phyloP scores from a whole-genome alignment of 2,329 filamentous ascomycete genomes.

The Orbilia brochopaga region DNA sequence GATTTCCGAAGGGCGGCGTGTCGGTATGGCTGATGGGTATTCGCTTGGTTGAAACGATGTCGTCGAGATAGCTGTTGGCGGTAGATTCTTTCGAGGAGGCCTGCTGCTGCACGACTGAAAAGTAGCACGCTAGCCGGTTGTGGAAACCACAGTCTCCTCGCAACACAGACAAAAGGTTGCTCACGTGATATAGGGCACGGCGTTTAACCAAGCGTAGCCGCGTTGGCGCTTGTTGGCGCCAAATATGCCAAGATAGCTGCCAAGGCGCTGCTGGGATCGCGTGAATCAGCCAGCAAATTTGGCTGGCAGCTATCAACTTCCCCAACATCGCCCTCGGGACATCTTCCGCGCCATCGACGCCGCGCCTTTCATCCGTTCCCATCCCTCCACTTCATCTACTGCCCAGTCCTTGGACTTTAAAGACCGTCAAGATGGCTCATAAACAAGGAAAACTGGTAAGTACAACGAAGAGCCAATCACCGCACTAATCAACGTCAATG shows the following conservation, averaged over 20 bases:
- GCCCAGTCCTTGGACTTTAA: conserved; percentile 50
- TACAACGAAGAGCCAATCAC: conserved; percentile 55
- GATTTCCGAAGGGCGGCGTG: conserved; percentile 7
- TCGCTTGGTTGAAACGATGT: conserved; percentile 21
- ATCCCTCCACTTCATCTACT: conserved; percentile 5
- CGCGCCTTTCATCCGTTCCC: background rate
- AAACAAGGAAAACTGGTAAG: conserved; percentile 99
- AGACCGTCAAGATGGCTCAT: conserved; percentile 71
- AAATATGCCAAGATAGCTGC: conserved; percentile 9
- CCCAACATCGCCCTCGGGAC: conserved; percentile 26
- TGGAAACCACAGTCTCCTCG: conserved; percentile 30
- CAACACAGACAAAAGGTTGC: conserved; percentile 8
- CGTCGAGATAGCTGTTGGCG: conserved; percentile 46
- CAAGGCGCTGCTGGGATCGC: conserved; percentile 31
- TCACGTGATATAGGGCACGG: conserved; percentile 38
- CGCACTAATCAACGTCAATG: conserved; percentile 49
- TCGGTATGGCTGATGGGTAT: conserved; percentile 33
- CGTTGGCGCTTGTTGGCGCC: conserved; percentile 1
- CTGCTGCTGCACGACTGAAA: background rate
- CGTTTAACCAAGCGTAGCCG: conserved; percentile 11
- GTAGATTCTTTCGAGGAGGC: conserved; percentile 28
- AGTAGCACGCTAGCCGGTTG: conserved; percentile 16
- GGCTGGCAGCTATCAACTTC: conserved; percentile 35
- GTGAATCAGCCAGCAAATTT: conserved; percentile 51
- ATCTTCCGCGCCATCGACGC: conserved; percentile 22